Base-by-base conservation (phyloP, 306 rosid genomes). In the Ormosia semicastrata region DNA sequence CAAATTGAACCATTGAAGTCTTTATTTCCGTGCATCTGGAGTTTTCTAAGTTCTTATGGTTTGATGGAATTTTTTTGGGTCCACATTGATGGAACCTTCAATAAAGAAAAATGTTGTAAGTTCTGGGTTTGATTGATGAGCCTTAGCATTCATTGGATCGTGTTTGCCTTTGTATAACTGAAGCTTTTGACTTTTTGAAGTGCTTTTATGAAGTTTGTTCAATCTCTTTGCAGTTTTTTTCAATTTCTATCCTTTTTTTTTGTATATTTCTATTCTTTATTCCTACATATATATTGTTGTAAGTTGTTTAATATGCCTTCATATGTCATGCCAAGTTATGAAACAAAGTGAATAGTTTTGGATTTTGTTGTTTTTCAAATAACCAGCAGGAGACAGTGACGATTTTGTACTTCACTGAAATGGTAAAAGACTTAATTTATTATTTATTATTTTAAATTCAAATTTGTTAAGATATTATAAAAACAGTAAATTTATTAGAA, bases 161-260 rank as follows among this genome's bases (percentile, higher is more conserved):
- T 59, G 58, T 15, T 71, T 60, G 6, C 64, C 2, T 77, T 77
- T 36, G 37, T 64, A 14, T 15, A 64, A n/a, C 13, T 14, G 10
- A 65, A 77, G 73, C 73, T 64, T 65, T 77, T 67, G 5, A 14
- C 66, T 65, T 65, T 70, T n/a, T 49, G 11, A 18, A 66, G 63
- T 63, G 18, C 73, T 34, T 33, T 63, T 46, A 33, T 76, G 49
- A 11, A 15, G 46, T 8, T 50, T 60, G 30, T 17, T 8, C 57
- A 43, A 8, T 29, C 4, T 50, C 34, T 24, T 6, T 3, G 36
- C 52, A 11, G 8, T 0, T 29, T 5, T 40, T 37, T 32, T n/a
- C n/a, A n/a, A n/a, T n/a, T n/a, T n/a, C 15, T 67, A 6, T 53
- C 12, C 46, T 62, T 66, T n/a, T n/a, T n/a, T n/a, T n/a, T n/a